phyloP scores from a whole-genome alignment of 2,329 filamentous ascomycete species.

The Orbilia quercus region DNA sequence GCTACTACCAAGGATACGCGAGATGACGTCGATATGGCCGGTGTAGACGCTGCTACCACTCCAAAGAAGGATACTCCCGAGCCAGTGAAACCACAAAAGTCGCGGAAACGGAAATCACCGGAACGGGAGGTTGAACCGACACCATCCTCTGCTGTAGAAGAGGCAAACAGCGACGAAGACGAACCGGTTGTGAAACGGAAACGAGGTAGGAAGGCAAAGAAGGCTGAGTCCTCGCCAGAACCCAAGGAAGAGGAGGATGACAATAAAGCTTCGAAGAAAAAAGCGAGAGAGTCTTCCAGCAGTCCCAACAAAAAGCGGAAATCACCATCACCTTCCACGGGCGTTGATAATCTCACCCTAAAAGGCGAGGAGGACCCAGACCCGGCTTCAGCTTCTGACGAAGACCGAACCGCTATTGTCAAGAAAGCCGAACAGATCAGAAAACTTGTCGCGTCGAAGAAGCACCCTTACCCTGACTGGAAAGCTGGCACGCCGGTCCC shows the following conservation, averaged over 20 bases:
- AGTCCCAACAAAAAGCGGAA: slow-evolving; percentile 61
- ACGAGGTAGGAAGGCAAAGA: slow-evolving; percentile 49
- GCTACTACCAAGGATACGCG: slow-evolving; percentile 26
- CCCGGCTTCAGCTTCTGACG: slow-evolving; percentile 64
- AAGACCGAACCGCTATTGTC: slow-evolving; percentile 69
- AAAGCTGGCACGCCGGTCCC: slow-evolving; percentile 87
- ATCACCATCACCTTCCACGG: slow-evolving; percentile 55
- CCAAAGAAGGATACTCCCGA: slow-evolving; percentile 21
- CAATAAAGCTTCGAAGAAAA: slow-evolving; percentile 22
- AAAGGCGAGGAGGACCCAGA: slow-evolving; percentile 64
- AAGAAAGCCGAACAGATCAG: slow-evolving; percentile 80
- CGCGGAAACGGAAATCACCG: slow-evolving; percentile 51
- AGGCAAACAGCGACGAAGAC: slow-evolving; percentile 49
- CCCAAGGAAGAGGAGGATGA: slow-evolving; percentile 28
- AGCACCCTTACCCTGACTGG: slow-evolving; percentile 96
- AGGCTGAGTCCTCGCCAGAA: slow-evolving; percentile 21
- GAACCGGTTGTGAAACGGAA: slow-evolving; percentile 52
- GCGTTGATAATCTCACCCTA: slow-evolving; percentile 62
- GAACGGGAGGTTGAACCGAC: slow-evolving; percentile 31
- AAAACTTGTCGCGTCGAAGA: slow-evolving; percentile 81
- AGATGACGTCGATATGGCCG: slow-evolving; percentile 52
- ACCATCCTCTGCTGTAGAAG: slow-evolving; percentile 13
- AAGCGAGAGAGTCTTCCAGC: slow-evolving; percentile 60
- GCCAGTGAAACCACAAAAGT: slow-evolving; percentile 28
- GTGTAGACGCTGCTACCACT: slow-evolving; percentile 55